Evolutionary conservation across 75 land plant species (phyloP).

Genomic region (Cryptomeria japonica): DNA sequence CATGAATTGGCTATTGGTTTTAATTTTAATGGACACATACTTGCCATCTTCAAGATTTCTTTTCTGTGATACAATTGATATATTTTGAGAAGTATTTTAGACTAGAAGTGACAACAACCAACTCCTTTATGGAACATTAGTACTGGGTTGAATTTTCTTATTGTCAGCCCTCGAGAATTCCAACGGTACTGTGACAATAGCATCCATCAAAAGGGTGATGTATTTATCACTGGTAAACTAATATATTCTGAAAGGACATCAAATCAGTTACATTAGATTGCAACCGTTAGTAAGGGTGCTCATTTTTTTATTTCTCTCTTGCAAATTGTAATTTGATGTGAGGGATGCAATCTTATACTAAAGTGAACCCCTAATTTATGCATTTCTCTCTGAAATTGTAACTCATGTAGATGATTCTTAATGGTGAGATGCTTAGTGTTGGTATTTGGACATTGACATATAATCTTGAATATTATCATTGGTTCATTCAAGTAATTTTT

Average conservation of each 20-base stretch:
- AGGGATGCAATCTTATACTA: background rate
- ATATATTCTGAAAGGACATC: background rate
- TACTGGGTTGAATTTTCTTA: background rate
- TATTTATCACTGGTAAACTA: background rate
- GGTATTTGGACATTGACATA: background rate
- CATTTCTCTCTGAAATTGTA: background rate
- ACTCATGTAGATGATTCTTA: background rate
- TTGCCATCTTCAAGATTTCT: no score
- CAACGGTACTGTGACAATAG: background rate
- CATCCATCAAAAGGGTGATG: background rate
- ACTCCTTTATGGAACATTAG: background rate
- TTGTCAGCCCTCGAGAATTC: background rate
- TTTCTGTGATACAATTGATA: no score
- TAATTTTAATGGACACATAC: no score
- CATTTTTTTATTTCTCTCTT: no score
- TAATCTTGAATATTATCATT: background rate
- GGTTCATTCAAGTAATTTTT: background rate
- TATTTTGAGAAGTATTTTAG: no score
- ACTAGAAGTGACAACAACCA: background rate
- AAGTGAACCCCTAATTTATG: background rate
- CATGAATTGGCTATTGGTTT: no score
- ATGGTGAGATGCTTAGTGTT: background rate
- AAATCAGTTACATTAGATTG: background rate
- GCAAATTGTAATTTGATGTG: background rate
- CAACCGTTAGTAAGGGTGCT: background rate